Base-by-base conservation (phyloP, 805 yeast genomes). In the Candida sanyiensis region DNA sequence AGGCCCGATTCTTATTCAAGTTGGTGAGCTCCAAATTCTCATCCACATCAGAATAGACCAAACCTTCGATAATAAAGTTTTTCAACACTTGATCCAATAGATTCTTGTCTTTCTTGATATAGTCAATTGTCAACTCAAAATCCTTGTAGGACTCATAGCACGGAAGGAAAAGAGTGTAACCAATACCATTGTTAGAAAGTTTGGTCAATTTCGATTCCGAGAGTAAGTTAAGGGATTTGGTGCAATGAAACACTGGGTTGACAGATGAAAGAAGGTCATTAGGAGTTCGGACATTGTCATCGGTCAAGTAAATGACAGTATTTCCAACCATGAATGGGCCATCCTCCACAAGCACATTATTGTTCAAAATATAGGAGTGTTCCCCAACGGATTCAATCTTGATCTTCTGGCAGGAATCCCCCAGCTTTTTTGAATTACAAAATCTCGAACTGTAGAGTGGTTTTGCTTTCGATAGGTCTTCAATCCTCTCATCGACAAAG, bases 91-190 rank as follows among this genome's bases (percentile, higher is more conserved):
- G 40, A n/a, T 69, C 61, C 45, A 86, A 61, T 0, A 75, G 67
- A 2, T 73, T 61, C 1, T 63, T 63, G 47, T 86, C 73, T 3
- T 57, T 39, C 41, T 75, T 67, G 17, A 89, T 58, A 54, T 79
- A 82, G 30, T 73, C 73, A 35, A 75, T 62, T 5, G 78, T 70
- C 21, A 89, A 62, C 4, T 77, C 83, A 16, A 78, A 65, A 3
- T 62, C 57, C 17, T 70, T 69, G 95, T 96, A 88, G 0, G 89
- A 73, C 29, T 68, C 64, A 22, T 83, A 77, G 41, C 88, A 80
- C 0, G 97, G 97, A 21, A 89, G 62, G 38, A 89, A 73, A 0
- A 81, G 61, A 0, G 96, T 76, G 62, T 87, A 86, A 0, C 94
- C 94, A 16, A 63, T 51, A 16, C 63, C 58, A 42, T 80, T 81